phyloP scores from a whole-genome alignment of 768 basidiomycete genomes.

The Suillus subluteus region DNA sequence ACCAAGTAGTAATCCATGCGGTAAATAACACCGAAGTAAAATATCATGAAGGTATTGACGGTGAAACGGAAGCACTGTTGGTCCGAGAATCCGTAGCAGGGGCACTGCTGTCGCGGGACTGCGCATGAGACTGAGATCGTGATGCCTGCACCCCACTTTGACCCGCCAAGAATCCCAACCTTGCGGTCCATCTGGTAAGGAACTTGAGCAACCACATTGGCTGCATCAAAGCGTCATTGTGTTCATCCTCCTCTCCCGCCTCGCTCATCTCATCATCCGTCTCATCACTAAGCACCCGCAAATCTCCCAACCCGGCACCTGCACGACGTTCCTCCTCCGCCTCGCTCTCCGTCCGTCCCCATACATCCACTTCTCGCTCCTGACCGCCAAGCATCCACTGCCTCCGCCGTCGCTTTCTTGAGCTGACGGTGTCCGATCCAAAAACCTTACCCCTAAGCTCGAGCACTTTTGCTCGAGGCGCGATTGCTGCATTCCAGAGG shows the following conservation, averaged over 20 bases:
- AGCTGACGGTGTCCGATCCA: conserved; percentile 58
- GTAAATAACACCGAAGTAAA: background rate
- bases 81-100: conserved; percentile 1
- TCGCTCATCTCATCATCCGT: conserved; percentile 30
- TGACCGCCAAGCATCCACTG: conserved; percentile 73
- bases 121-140: background rate
- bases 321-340: conserved; percentile 66
- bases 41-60: background rate
- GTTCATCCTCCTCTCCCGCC: conserved; percentile 34
- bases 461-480: conserved; percentile 64
- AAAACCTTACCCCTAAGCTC: conserved; percentile 70
- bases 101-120: background rate
- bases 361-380: conserved; percentile 62
- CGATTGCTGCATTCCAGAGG: conserved; percentile 67
- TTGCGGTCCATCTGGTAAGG: conserved; percentile 77
- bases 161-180: conserved; percentile 50
- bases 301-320: conserved; percentile 21
- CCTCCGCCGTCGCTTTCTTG: conserved; percentile 56
- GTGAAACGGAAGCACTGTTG: background rate
- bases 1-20: background rate
- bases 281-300: conserved; percentile 30
- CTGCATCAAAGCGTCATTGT: conserved; percentile 49
- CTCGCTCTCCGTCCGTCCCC: conserved; percentile 77
- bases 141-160: conserved; percentile 17
- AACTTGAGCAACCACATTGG: conserved; percentile 79